phyloP scores from a whole-genome alignment of 2,329 filamentous ascomycete species.

The Didymellaceae sp. region DNA sequence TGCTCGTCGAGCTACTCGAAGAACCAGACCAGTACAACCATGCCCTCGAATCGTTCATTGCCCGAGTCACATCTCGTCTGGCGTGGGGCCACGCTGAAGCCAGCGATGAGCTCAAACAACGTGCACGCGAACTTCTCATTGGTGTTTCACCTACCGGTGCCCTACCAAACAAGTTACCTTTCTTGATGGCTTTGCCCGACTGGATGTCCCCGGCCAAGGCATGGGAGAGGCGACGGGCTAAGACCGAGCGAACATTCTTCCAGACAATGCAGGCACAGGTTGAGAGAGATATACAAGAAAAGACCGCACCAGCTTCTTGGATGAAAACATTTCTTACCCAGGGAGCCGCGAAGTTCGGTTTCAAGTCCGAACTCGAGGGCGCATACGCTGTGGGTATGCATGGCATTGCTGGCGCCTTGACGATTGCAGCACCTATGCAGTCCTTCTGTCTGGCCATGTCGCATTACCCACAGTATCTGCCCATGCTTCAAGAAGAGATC shows the following conservation, averaged over 20 bases:
- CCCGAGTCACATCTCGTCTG: conserved; percentile 55
- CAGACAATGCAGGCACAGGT: conserved; percentile 54
- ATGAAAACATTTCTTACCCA: conserved; percentile 52
- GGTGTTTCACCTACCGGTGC: conserved; percentile 56
- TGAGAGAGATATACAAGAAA: conserved; percentile 41
- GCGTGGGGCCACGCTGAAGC: conserved; percentile 55
- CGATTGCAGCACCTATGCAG: conserved; percentile 56
- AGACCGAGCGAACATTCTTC: conserved; percentile 54
- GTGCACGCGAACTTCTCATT: conserved; percentile 55
- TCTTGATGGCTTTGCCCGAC: conserved; percentile 54
- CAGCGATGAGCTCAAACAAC: conserved; percentile 56
- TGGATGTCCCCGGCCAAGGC: conserved; percentile 52
- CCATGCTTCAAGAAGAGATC: conserved; percentile 50
- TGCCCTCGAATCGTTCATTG: conserved; percentile 53
- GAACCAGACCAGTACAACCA: conserved; percentile 53
- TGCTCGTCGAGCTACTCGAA: conserved; percentile 54
- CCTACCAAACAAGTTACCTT: conserved; percentile 54
- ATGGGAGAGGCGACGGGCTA: conserved; percentile 53
- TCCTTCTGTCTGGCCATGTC: conserved; percentile 56
- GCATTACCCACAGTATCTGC: conserved; percentile 53
- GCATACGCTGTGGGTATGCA: conserved; percentile 57
- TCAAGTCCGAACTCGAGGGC: conserved; percentile 53
- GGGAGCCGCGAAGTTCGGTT: conserved; percentile 49
- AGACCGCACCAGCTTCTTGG: conserved; percentile 50
- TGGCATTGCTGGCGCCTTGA: conserved; percentile 55